Conservation (phyloP, 2,329 filamentous ascomycete genomes). For the Trichophyton rubrum region DNA sequence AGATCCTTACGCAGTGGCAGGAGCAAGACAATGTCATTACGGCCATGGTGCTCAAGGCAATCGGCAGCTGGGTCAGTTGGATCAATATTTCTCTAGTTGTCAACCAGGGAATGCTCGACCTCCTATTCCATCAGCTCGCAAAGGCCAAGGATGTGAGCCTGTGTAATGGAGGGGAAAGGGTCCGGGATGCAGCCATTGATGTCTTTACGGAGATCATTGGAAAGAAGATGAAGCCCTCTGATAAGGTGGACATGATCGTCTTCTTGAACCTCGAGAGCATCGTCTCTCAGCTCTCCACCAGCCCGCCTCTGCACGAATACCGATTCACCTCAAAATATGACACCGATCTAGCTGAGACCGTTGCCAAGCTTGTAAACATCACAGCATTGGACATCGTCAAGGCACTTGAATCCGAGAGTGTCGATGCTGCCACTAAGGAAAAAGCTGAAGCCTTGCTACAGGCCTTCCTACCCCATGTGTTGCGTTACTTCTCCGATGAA, state of each 20-base stretch:
- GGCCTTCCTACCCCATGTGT: constrained; percentile 69
- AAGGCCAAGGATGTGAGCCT: constrained; percentile 50
- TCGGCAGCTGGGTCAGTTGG: constrained; percentile 98
- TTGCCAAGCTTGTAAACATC: constrained; percentile 90
- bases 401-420: constrained; percentile 58
- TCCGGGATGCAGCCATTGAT: constrained; percentile 83
- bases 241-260: constrained; percentile 87
- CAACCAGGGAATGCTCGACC: constrained; percentile 72
- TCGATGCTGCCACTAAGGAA: constrained; percentile 50
- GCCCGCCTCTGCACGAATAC: constrained; percentile 65
- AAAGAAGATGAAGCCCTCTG: constrained; percentile 91
- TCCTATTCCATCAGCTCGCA: constrained; percentile 79
- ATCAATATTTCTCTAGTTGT: constrained; percentile 92
- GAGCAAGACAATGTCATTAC: constrained; percentile 59
- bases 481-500: constrained; percentile 94
- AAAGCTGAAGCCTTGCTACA: constrained; percentile 73
- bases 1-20: constrained; percentile 68
- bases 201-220: constrained; percentile 90
- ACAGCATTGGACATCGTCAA: constrained; percentile 76
- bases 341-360: constrained; percentile 85
- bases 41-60: constrained; percentile 79
- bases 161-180: constrained; percentile 62
- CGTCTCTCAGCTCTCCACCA: constrained; percentile 71
- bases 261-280: constrained; percentile 82
- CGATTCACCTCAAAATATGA: constrained; percentile 80